Conservation (phyloP, 345 rosid species). For the Lumnitzera littorea region DNA sequence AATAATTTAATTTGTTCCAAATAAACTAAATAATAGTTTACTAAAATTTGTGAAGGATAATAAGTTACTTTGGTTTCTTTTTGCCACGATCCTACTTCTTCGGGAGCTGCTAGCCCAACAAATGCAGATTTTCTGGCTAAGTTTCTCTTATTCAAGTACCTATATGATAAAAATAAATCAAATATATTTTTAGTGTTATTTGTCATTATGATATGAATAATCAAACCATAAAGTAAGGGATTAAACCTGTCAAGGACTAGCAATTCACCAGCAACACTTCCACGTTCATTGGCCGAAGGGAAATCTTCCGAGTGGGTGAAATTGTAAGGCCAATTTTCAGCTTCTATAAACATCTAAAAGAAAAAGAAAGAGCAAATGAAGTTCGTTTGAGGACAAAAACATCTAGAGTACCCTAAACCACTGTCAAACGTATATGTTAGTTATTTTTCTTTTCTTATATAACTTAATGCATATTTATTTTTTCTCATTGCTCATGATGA, state of each 20-base stretch:
- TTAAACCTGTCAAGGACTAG: slow-evolving; percentile 13
- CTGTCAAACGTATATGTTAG: too few species aligned
- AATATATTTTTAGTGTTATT: too few species aligned
- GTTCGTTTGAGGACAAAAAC: neutral
- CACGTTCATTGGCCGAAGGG: slow-evolving; percentile 18
- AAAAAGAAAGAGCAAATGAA: neutral
- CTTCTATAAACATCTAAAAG: slow-evolving; percentile 19
- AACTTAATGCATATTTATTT: too few species aligned
- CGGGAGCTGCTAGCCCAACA: slow-evolving; percentile 36
- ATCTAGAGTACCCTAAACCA: neutral
- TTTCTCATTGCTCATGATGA: neutral
- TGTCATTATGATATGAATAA: too few species aligned
- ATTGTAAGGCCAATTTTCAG: slow-evolving; percentile 30
- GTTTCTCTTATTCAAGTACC: slow-evolving; percentile 4
- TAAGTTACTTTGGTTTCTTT: slow-evolving; percentile 19
- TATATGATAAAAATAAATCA: neutral
- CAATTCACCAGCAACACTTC: slow-evolving; percentile 20
- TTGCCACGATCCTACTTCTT: slow-evolving; percentile 40
- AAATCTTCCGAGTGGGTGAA: slow-evolving; percentile 17
- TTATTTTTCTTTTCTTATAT: too few species aligned
- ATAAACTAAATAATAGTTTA: neutral
- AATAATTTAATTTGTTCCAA: too few species aligned
- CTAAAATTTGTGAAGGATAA: neutral
- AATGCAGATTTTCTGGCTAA: slow-evolving; percentile 12
- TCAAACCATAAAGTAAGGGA: neutral